Base-by-base conservation (phyloP, 2,329 filamentous ascomycete genomes). In the Diaporthe aspalathi region DNA sequence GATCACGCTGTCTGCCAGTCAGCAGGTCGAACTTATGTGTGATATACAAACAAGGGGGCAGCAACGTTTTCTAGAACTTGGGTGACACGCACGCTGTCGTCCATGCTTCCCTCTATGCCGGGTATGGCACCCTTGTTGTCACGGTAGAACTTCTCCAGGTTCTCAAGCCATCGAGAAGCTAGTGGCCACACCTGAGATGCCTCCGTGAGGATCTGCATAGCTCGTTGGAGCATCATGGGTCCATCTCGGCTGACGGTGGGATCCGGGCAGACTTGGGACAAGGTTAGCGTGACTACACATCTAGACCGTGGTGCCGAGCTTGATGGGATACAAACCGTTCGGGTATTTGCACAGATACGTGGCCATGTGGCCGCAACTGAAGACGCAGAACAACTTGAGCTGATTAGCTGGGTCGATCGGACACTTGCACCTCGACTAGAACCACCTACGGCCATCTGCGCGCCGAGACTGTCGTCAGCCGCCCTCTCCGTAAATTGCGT, bases 281-380 rank as follows among this genome's bases (percentile, higher is more conserved):
- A 54, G 14, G 73, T 76, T 17, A 75, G 67, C n/a, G 47, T 35
- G 3, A 52, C 32, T 11, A n/a, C 57, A 20, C 5, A 38, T 11
- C 40, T 49, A 22, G 56, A 22, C 11, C 24, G 6, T 3, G 20
- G 29, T 32, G 9, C 29, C 32, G 45, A 12, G 47, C 8, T 47
- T 17, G 27, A 20, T 11, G 57, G 20, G 2, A 75, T 12, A 38
- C 85, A 75, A 78, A 88, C 86, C 79, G 24, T 81, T 79, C 9
- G 86, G 85, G 70, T 87, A 87, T 75, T 85, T 87, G 77, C 82
- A 86, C 2, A 87, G 77, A 67, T 88, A 88, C 4, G 83, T 83
- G 8, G 86, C 83, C 68, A 88, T 82, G 29, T 88, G 79, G 17
- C 85, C 86, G 73, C 86, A 88, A n/a, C 82, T 86, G 66, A 88